Evolutionary conservation across 2,329 filamentous ascomycete genomes (phyloP).

Genomic region (Epichloe brachyelytri): DNA sequence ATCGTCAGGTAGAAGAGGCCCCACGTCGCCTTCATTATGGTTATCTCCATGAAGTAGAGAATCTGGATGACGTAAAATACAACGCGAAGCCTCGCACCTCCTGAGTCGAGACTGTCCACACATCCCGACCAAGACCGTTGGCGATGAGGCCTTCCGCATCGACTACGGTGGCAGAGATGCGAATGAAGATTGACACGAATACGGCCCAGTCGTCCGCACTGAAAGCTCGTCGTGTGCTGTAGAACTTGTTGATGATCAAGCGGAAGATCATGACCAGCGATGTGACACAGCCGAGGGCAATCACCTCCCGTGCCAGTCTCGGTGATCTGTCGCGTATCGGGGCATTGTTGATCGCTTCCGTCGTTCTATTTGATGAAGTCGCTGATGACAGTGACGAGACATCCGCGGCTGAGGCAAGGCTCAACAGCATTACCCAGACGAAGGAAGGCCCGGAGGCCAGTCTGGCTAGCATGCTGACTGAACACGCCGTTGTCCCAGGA

Average conservation of each 20-base stretch:
- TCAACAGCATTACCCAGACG: neutral
- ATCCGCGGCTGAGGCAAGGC: neutral
- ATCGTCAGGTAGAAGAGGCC: constrained; percentile 36
- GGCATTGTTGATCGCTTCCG: neutral
- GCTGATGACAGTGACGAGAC: neutral
- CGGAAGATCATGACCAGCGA: constrained; percentile 23
- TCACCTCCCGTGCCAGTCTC: constrained; percentile 17
- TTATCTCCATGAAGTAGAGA: constrained; percentile 28
- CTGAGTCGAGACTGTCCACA: neutral
- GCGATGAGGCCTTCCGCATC: constrained; percentile 12
- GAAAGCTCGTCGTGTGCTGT: constrained; percentile 16
- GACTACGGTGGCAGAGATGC: constrained; percentile 14
- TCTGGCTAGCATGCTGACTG: too few species aligned
- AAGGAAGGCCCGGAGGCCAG: too few species aligned
- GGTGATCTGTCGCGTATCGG: constrained; percentile 13
- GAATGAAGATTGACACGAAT: constrained; percentile 11
- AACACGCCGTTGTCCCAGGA: too few species aligned
- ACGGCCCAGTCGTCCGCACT: constrained; percentile 19
- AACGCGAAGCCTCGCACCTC: constrained; percentile 20
- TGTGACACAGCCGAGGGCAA: constrained; percentile 17
- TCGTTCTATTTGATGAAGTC: neutral
- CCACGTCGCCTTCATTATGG: constrained; percentile 31
- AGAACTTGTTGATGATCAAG: constrained; percentile 17
- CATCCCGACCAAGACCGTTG: constrained; percentile 7
- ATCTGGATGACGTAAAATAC: constrained; percentile 21